These are phyloP conservation scores for Entonaema liquescens DNA, from an alignment of 495 filamentous ascomycete genomes.

Conservation along the genomic window DNA sequence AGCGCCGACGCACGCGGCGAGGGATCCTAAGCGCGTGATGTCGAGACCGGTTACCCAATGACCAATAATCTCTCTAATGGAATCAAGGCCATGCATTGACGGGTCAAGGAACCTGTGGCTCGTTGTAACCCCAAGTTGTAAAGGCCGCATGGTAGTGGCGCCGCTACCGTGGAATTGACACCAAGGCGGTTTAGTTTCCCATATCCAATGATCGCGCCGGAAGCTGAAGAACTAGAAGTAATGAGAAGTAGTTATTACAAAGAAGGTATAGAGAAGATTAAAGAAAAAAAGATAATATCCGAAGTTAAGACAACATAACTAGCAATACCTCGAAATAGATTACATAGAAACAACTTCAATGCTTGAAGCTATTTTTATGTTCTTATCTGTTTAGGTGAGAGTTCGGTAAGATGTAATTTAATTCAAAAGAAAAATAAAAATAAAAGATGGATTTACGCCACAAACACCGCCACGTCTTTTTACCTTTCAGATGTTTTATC, in stretches of 20 bases:
- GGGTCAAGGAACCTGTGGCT: conserved; percentile 39
- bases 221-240: conserved; percentile 9
- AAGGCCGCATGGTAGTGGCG: conserved; percentile 35
- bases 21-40: conserved; percentile 45
- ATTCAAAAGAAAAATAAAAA: not conserved
- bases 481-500: not conserved
- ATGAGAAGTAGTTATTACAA: conserved; percentile 24
- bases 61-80: conserved; percentile 41
- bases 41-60: conserved; percentile 44
- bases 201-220: conserved; percentile 10
- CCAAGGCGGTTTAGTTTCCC: conserved; percentile 6
- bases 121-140: conserved; percentile 39
- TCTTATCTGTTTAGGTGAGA: conserved; percentile 6
- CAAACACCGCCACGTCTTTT: conserved; percentile 28
- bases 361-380: conserved; percentile 1
- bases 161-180: conserved; percentile 15
- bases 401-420: conserved; percentile 14
- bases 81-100: conserved; percentile 39
- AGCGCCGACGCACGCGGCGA: conserved; percentile 43
- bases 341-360: not conserved
- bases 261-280: conserved; percentile 17
- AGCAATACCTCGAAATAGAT: conserved; percentile 41
- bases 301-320: conserved; percentile 44
- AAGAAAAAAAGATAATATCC: conserved; percentile 11
- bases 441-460: conserved; percentile 23